These are phyloP conservation scores for Pseudopithomyces chartarum DNA, from an alignment of 2,329 filamentous ascomycete species.

Conservation along the genomic window DNA sequence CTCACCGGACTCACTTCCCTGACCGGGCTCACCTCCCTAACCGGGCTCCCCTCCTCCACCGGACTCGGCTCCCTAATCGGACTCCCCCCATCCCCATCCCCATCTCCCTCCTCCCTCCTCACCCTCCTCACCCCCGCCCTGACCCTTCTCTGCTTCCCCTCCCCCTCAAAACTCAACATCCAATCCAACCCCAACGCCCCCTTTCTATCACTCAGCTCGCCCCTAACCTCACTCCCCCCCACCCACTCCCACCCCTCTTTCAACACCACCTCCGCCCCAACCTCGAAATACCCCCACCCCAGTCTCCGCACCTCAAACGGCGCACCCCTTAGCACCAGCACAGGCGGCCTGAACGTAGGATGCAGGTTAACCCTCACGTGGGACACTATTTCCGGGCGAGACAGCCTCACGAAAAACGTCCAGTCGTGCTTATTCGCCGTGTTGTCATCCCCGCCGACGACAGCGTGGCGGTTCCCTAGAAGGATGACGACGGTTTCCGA, in stretches of 20 bases:
- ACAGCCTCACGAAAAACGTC: conserved; percentile 53
- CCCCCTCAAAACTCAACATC: conserved; percentile 49
- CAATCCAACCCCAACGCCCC: conserved; percentile 46
- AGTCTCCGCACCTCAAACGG: conserved; percentile 49
- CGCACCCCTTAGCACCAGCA: conserved; percentile 37
- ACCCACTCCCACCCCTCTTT: conserved; percentile 53
- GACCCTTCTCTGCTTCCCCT: conserved; percentile 48
- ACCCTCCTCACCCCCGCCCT: conserved; percentile 47
- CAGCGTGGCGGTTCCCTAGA: conserved; percentile 50
- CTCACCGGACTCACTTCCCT: conserved; percentile 4
- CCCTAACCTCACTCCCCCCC: conserved; percentile 42
- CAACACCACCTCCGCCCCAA: conserved; percentile 48
- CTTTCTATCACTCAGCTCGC: conserved; percentile 28
- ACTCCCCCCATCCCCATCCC: conserved; percentile 9
- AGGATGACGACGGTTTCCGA: conserved; percentile 38
- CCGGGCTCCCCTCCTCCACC: neutral
- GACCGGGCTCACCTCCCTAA: neutral
- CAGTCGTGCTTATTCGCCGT: conserved; percentile 49
- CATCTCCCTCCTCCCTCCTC: conserved; percentile 28
- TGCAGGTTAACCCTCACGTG: conserved; percentile 51
- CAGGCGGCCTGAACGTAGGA: conserved; percentile 49
- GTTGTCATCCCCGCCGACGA: conserved; percentile 23
- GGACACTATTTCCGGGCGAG: conserved; percentile 51
- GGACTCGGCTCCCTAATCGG: conserved; percentile 3
- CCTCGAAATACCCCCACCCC: conserved; percentile 51